Base-by-base conservation (phyloP, 495 filamentous ascomycete genomes). In the Elaphomyces granulatus region DNA sequence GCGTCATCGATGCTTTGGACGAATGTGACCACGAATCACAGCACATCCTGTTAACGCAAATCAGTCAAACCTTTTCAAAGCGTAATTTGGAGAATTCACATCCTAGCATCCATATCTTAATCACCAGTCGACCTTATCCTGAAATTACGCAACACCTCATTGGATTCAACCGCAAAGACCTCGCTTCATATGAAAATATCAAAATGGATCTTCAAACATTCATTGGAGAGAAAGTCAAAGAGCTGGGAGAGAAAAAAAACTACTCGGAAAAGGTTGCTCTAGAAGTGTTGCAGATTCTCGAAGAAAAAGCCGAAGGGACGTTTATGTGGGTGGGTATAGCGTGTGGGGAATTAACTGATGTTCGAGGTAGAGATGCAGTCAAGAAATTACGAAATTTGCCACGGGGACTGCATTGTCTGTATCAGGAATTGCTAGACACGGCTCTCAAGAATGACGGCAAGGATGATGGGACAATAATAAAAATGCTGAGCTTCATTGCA, bases 291-390 rank as follows among this genome's bases (percentile, higher is more conserved):
- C 15, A 15, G 8, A 48, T 51, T 9, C 41, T 58, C 8, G 15
- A 45, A 32, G 45, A 53, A 16, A 52, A 52, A 32, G 47, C 52
- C 4, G 51, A 51, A 36, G 54, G 52, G 23, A 58, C 50, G 15
- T 58, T 58, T 36, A 44, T 55, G 10, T 58, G 52, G 54, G 44
- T 58, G 30, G 54, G 45, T 1, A 44, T 55, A 32, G 52, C 45
- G 12, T 51, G 45, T 38, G 26, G 28, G 1, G 41, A 51, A 34
- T 38, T 54, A 19, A 20, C 7, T 10, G 3, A 36, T 19, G 26
- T 42, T 9, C 38, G 20, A 8, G 37, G 44, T 8, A 42, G 34
- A 36, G 17, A 47, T 26, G 46, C 39, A 0, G 23, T 54, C 16
- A 34, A 43, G 19, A 39, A 20, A n/a, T 32, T 54, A 9, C 26